Percentiles rank a stretch among this genome's conserved stretches.
phyloP scores from a whole-genome alignment of 257 asterid species.

The Solanum ahanhuiri region DNA sequence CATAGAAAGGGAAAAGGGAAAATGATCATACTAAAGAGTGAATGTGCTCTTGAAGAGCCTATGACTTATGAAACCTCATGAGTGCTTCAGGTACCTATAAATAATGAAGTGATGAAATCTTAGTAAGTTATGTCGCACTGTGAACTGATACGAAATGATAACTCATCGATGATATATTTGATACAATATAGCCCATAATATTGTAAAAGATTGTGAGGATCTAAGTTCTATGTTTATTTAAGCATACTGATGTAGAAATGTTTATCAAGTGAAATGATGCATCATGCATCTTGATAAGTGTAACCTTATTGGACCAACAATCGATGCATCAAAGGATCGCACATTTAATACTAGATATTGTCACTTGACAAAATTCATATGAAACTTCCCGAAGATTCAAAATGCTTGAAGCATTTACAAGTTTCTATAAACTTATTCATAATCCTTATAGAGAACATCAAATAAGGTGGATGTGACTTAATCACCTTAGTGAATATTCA shows the following conservation, averaged over 20 bases:
- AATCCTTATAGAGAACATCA: neutral
- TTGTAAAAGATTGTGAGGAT: neutral
- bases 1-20: neutral
- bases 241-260: neutral
- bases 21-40: neutral
- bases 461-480: neutral
- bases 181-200: neutral
- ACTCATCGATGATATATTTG: neutral
- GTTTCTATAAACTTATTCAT: neutral
- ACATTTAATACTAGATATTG: neutral
- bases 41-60: neutral
- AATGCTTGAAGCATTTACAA: neutral
- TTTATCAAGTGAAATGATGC: neutral
- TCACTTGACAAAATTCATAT: neutral
- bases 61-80: neutral
- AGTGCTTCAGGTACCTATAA: neutral
- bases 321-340: neutral
- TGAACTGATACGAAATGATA: neutral
- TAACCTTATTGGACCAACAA: neutral
- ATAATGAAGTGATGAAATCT: neutral
- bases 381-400: neutral
- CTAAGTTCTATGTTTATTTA: neutral
- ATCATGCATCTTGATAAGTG: neutral
- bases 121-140: neutral
- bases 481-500: neutral